Evolutionary conservation across 805 yeast genomes (phyloP).

Genomic region (Jamesozyma hellenica): DNA sequence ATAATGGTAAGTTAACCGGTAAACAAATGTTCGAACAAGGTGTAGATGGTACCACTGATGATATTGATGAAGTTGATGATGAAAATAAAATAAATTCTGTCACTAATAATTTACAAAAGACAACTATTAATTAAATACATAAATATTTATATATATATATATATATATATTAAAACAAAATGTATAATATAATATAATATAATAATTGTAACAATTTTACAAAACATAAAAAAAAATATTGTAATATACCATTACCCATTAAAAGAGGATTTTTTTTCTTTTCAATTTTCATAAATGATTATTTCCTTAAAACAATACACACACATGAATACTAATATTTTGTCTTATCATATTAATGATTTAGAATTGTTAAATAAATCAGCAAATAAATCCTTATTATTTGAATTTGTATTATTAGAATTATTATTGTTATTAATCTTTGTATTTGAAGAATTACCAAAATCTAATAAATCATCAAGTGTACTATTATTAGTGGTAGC

Average conservation of each 20-base stretch:
- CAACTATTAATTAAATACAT: neutral
- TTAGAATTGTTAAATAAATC: slow-evolving; percentile 26
- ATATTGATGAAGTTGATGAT: slow-evolving; percentile 29
- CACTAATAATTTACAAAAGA: neutral
- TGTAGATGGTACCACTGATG: slow-evolving; percentile 62
- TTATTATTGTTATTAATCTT: slow-evolving; percentile 10
- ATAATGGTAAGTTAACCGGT: slow-evolving; percentile 75
- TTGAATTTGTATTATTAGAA: slow-evolving; percentile 5
- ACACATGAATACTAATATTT: no score
- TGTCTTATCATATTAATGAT: slow-evolving; percentile 23
- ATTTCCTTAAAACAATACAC: no score
- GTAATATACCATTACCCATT: no score
- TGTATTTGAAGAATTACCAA: slow-evolving; percentile 5
- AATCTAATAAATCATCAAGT: slow-evolving; percentile 12
- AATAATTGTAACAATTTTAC: no score
- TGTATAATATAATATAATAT: no score
- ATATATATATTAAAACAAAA: no score
- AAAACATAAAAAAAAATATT: no score
- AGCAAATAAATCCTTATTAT: slow-evolving; percentile 22
- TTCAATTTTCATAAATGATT: no score
- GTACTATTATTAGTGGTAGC: slow-evolving; percentile 4
- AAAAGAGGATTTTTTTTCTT: no score
- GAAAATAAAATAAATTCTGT: slow-evolving; percentile 2
- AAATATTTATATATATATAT: neutral
- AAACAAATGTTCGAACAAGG: slow-evolving; percentile 85